A percentile compares a stretch with the other conserved stretches of the same genome.
phyloP scores from a whole-genome alignment of 345 rosid genomes.

The Nasturtium officinale region DNA sequence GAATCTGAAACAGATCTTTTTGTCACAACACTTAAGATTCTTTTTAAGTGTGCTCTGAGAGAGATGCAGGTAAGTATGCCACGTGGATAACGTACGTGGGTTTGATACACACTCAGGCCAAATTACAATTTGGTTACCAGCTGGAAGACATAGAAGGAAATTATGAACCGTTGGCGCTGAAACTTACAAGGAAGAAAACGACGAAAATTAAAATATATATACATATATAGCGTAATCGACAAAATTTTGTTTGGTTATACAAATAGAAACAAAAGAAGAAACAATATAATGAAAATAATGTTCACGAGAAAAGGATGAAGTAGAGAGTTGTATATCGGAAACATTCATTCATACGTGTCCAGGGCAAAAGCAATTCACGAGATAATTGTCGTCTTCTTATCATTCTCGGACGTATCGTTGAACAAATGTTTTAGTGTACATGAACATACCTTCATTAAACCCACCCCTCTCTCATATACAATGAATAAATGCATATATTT shows the following conservation, averaged over 20 bases:
- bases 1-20: slow-evolving; percentile 3
- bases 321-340: background rate
- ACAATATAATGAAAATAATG: background rate
- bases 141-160: background rate
- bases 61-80: background rate
- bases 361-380: slow-evolving; percentile 27
- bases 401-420: slow-evolving; percentile 16
- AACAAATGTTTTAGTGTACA: slow-evolving; percentile 1
- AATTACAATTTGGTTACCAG: slow-evolving; percentile 4
- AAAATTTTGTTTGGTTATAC: slow-evolving; percentile 12
- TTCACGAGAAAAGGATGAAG: slow-evolving; percentile 38
- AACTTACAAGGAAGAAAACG: background rate
- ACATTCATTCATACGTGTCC: slow-evolving; percentile 23
- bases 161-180: slow-evolving; percentile 4
- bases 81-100: slow-evolving; percentile 8
- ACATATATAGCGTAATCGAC: background rate
- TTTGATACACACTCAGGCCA: background rate
- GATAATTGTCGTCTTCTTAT: slow-evolving; percentile 31
- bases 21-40: background rate
- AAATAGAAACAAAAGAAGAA: background rate
- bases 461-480: no score
- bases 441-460: background rate
- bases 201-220: background rate
- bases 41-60: background rate
- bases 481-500: no score